These are phyloP conservation scores for Rhynchospora pubera DNA, from an alignment of 176 grass and related monocot species.

Conservation along the genomic window DNA sequence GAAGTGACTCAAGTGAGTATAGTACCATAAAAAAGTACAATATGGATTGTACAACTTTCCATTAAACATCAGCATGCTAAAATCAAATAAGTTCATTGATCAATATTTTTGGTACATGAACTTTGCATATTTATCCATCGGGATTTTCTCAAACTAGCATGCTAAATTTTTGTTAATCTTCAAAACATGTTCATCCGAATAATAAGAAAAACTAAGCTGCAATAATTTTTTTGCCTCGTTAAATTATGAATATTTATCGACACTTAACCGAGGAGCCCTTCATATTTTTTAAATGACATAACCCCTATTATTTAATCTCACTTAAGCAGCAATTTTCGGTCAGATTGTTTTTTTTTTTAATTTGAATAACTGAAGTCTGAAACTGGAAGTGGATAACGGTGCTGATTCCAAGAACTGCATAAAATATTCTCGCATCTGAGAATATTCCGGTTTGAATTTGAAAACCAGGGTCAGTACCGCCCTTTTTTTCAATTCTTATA, in stretches of 20 bases:
- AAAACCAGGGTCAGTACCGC: background rate
- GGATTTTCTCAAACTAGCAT: too few species aligned
- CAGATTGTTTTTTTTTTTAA: background rate
- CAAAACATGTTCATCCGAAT: background rate
- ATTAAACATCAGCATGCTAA: too few species aligned
- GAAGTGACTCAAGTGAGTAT: too few species aligned
- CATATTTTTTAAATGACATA: background rate
- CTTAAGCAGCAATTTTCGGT: background rate
- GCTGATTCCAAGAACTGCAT: background rate
- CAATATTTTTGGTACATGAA: too few species aligned
- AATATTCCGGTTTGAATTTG: too few species aligned
- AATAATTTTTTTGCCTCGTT: background rate
- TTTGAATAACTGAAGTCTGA: too few species aligned
- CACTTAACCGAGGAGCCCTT: background rate
- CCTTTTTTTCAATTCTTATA: background rate
- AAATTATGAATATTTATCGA: background rate
- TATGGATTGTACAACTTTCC: too few species aligned
- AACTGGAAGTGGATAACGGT: background rate
- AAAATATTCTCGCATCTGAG: too few species aligned
- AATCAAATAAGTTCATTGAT: too few species aligned
- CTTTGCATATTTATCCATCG: too few species aligned
- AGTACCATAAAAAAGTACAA: too few species aligned
- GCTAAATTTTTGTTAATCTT: background rate
- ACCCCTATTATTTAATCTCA: background rate
- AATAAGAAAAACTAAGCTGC: background rate